phyloP scores from a whole-genome alignment of 208 protist species.

The Acanthamoeba royreba region DNA sequence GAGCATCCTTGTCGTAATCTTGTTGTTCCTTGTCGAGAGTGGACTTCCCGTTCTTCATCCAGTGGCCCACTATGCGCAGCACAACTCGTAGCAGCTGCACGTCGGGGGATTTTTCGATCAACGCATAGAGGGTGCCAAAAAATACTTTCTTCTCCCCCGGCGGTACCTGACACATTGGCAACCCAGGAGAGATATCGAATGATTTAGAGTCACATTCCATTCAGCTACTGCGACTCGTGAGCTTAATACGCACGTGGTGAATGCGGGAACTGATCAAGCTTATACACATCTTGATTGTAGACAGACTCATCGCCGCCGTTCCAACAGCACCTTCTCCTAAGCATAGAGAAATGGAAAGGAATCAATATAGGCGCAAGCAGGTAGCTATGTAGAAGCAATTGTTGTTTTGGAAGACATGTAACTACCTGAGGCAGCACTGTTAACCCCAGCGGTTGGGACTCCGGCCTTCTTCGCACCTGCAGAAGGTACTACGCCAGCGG shows the following conservation, averaged over 20 bases:
- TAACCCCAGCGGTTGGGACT: neutral
- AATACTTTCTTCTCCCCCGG: constrained; percentile 25
- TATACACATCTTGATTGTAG: constrained; percentile 22
- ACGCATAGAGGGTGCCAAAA: neutral
- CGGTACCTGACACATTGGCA: neutral
- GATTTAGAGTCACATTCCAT: neutral
- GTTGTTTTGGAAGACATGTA: too few species aligned
- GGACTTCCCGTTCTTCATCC: neutral
- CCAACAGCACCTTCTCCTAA: neutral
- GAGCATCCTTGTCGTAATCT: neutral
- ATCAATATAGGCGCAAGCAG: too few species aligned
- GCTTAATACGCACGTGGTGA: neutral
- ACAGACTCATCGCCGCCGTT: neutral
- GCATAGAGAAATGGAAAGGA: too few species aligned
- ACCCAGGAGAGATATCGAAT: too few species aligned
- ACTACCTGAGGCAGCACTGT: too few species aligned
- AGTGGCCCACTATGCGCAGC: neutral
- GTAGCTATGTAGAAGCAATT: too few species aligned
- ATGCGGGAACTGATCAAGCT: neutral
- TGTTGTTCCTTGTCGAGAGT: neutral
- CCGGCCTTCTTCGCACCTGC: neutral
- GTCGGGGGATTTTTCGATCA: neutral
- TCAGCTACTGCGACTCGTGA: neutral
- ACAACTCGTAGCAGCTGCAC: neutral
- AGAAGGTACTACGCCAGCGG: neutral